Conservation (phyloP, 768 basidiomycete species). For the Boletus vermiculosoides region DNA sequence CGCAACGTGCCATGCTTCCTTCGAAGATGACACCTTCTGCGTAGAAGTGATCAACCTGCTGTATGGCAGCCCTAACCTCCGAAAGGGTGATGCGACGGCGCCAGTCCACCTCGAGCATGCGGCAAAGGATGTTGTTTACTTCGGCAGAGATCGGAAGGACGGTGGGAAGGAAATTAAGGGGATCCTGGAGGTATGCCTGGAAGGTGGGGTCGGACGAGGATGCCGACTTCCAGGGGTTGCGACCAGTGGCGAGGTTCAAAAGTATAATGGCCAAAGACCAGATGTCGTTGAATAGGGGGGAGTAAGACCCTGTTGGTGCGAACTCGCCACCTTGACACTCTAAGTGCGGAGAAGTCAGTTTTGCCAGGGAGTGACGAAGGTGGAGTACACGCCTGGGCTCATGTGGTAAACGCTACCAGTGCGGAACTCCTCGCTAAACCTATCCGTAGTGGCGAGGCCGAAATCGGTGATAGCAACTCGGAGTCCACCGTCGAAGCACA, state of each 20-base stretch:
- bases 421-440: constrained; percentile 81
- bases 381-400: constrained; percentile 71
- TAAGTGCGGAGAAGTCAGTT: constrained; percentile 36
- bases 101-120: constrained; percentile 74
- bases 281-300: constrained; percentile 86
- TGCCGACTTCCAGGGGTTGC: constrained; percentile 96
- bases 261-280: constrained; percentile 98
- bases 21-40: constrained; percentile 75
- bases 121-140: constrained; percentile 70
- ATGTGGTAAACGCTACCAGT: constrained; percentile 99
- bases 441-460: constrained; percentile 88
- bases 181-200: constrained; percentile 79
- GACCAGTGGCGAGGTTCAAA: constrained; percentile 90
- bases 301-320: constrained; percentile 66
- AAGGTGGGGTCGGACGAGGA: constrained; percentile 82
- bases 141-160: constrained; percentile 79
- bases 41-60: constrained; percentile 63
- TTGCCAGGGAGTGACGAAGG: constrained; percentile 7
- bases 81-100: constrained; percentile 45
- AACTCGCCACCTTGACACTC: constrained; percentile 83
- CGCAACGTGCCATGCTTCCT: constrained; percentile 74
- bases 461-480: constrained; percentile 91
- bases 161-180: constrained; percentile 74
- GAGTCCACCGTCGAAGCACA: constrained; percentile 78
- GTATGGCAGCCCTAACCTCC: constrained; percentile 53